Conservation (phyloP, 192 early-diverging fungal species). For the Lobosporangium transversale region DNA sequence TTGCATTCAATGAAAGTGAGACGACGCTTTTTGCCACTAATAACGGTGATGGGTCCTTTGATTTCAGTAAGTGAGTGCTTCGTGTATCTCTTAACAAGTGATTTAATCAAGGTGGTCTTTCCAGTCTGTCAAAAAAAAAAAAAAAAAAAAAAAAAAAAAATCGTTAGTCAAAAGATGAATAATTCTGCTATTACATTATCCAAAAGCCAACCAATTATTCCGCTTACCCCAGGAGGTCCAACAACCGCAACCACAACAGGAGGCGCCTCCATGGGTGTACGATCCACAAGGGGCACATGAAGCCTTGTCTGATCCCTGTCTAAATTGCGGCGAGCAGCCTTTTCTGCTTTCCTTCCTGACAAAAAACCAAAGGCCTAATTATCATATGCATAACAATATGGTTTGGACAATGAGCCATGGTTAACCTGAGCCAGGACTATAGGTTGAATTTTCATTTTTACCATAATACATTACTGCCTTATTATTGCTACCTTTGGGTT, state of each 20-base stretch:
- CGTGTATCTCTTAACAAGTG: conserved; percentile 94
- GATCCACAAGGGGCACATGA: conserved; percentile 96
- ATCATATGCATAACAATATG: background rate
- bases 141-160: too few relatives aligned
- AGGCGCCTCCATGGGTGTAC: conserved; percentile 89
- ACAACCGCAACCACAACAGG: conserved; percentile 96
- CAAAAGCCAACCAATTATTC: too few relatives aligned
- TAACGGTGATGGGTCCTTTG: conserved; percentile 97
- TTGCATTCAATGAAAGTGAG: conserved; percentile 97
- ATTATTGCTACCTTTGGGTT: conserved; percentile 93
- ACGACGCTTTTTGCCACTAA: conserved; percentile 93
- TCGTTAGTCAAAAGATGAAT: too few relatives aligned
- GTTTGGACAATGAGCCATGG: background rate
- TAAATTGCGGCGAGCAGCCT: conserved; percentile 80
- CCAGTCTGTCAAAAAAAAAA: conserved; percentile 70
- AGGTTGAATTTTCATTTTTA: too few relatives aligned
- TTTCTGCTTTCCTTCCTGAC: conserved; percentile 78
- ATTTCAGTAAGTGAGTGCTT: conserved; percentile 92
- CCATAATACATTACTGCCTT: too few relatives aligned
- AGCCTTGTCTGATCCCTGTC: conserved; percentile 91
- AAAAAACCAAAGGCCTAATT: conserved; percentile 77
- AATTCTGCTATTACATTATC: too few relatives aligned
- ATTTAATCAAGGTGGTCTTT: conserved; percentile 97
- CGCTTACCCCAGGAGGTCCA: conserved; percentile 86
- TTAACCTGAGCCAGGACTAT: too few relatives aligned